Evolutionary conservation across 257 asterid genomes (phyloP).

Genomic region (Petrea volubilis): DNA sequence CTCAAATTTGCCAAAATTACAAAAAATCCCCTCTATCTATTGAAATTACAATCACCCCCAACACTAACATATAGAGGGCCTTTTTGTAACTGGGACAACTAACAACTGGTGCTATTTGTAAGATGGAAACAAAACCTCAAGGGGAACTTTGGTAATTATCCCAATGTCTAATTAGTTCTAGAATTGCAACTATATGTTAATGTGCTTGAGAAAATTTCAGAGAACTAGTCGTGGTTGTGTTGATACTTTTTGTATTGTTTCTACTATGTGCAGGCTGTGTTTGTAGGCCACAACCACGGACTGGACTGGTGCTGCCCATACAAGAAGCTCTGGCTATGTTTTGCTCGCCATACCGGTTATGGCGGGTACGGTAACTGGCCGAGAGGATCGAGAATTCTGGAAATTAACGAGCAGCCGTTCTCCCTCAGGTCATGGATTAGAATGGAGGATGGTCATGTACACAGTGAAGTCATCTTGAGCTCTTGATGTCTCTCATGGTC

Average conservation of each 20-base stretch:
- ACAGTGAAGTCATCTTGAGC: conserved; percentile 62
- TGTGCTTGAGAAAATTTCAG: not conserved
- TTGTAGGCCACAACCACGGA: conserved; percentile 95
- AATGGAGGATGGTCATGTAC: conserved; percentile 74
- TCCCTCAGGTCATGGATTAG: conserved; percentile 80
- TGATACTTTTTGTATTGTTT: not conserved
- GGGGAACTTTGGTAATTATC: too few species aligned
- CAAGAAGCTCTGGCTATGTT: conserved; percentile 81
- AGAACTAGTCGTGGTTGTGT: not conserved
- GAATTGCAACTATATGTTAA: too few species aligned
- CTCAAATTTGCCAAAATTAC: too few species aligned
- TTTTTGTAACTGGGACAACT: too few species aligned
- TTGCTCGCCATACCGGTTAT: conserved; percentile 91
- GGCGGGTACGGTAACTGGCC: conserved; percentile 94
- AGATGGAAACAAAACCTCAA: too few species aligned
- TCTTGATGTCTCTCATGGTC: conserved; percentile 27
- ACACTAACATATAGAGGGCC: too few species aligned
- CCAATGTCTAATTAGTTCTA: too few species aligned
- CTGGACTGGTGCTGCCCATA: conserved; percentile 97
- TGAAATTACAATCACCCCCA: too few species aligned
- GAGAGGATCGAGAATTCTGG: conserved; percentile 72
- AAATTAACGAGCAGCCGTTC: conserved; percentile 60
- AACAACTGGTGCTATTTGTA: too few species aligned
- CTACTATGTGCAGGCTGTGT: conserved; percentile 59
- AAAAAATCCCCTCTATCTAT: too few species aligned